Evolutionary conservation across 2,329 filamentous ascomycete species (phyloP), one percentile per base, ranked within the genome.

Genomic region (Fusarium phyllophilum): DNA sequence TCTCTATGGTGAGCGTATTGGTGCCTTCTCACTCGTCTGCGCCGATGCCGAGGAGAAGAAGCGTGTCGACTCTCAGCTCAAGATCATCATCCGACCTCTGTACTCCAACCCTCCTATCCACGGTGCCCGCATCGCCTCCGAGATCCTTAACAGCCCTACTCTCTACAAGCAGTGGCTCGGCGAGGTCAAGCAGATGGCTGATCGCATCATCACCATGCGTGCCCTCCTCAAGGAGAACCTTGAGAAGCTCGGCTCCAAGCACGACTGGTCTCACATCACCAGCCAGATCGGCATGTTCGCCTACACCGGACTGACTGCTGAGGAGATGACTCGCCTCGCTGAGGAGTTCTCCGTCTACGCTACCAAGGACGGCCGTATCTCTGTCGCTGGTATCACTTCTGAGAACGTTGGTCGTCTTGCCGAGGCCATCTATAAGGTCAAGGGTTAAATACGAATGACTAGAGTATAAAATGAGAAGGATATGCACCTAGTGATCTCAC

Each of bases 251-350:
- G 96, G 96, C 82, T 96, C 93, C 88, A 95, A 95, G 89, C 94
- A 97, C 85, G 94, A 98, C 88, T 99, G 96, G 96, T 94, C 92
- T 83, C 96, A 99, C 89, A 99, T 99, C 86, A 98, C 96, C 78
- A 95, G 89, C 85, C 94, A 97, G 90, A 99, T 99, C 80, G 96
- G 96, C 86, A 99, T 99, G 96, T 99, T 99, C 82, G 96, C 96
- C 78, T 99, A 97, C 89, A 99, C 96, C 59, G 96, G 96, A 72
- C 87, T 99, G 80, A 96, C 89, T 79, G 87, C 95, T 62, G 92
- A 96, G 85, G 93, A 98, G 87, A 98, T 98, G 94, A 93, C 96
- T 63, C 87, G 87, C 80, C 89, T 99, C 72, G 94, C 95, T 77
- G 95, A 97, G 88, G 94, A 98, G 88, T 94, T 96, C 89, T 97